Evolutionary conservation across 192 early-diverging fungal genomes (phyloP).

Genomic region (Thoreauomyces humboldtii): DNA sequence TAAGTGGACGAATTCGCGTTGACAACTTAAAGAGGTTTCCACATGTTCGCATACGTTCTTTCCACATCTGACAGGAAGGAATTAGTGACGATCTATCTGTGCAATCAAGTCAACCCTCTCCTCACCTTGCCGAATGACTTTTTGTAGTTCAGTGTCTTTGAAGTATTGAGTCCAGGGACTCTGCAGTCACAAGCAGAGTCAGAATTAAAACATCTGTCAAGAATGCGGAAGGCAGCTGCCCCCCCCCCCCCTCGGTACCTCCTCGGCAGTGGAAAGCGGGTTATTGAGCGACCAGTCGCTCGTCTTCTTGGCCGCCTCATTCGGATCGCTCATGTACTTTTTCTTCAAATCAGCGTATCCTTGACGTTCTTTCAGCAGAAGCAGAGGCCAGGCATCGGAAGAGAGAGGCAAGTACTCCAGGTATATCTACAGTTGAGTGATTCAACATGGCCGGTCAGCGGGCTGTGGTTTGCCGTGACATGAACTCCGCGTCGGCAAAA

Average conservation of each 20-base stretch:
- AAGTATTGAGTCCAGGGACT: slow-evolving; percentile 96
- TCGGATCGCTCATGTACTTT: slow-evolving; percentile 67
- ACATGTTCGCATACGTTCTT: too few species aligned
- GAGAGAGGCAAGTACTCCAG: slow-evolving; percentile 43
- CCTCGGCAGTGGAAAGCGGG: slow-evolving; percentile 81
- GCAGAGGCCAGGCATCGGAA: slow-evolving; percentile 49
- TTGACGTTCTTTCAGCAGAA: slow-evolving; percentile 62
- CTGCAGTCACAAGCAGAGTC: slow-evolving; percentile 38
- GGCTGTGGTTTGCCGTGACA: background rate
- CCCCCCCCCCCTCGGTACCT: slow-evolving; percentile 38
- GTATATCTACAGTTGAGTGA: slow-evolving; percentile 30
- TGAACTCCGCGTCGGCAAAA: background rate
- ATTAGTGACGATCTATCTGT: too few species aligned
- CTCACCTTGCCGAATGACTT: slow-evolving; percentile 68
- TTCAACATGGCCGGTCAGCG: background rate
- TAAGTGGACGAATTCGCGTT: slow-evolving; percentile 18
- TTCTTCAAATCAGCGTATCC: slow-evolving; percentile 64
- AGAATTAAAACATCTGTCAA: too few species aligned
- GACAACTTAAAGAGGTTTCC: too few species aligned
- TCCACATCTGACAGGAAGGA: slow-evolving; percentile 73
- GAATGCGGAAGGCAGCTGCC: background rate
- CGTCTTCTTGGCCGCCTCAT: slow-evolving; percentile 42
- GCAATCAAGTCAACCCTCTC: too few species aligned
- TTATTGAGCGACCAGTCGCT: slow-evolving; percentile 74
- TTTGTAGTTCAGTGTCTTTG: slow-evolving; percentile 77